These are phyloP conservation scores for Dendrobium catenatum DNA, from an alignment of 106 monocot species.

Conservation along the genomic window DNA sequence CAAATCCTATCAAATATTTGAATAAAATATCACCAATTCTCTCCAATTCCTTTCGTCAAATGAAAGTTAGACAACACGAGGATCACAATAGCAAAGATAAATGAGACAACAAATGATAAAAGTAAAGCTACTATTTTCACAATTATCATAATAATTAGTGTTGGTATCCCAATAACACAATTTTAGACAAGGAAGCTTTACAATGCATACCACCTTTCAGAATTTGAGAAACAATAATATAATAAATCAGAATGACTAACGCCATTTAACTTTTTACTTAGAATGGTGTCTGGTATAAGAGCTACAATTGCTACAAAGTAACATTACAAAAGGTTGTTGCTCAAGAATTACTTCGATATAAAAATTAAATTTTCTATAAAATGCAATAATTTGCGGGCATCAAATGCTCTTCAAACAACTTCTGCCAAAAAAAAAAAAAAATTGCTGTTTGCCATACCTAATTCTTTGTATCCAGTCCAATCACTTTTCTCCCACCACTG, in stretches of 20 bases:
- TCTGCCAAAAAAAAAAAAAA: background rate
- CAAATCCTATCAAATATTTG: too few species aligned
- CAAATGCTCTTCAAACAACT: background rate
- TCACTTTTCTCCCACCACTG: slow-evolving; percentile 99
- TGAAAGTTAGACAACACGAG: background rate
- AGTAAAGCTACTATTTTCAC: background rate
- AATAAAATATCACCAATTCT: too few species aligned
- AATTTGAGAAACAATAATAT: background rate
- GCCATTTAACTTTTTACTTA: background rate
- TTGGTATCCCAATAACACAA: background rate
- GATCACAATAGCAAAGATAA: background rate
- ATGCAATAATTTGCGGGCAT: background rate
- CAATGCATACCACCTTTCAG: background rate
- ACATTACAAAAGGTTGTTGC: background rate
- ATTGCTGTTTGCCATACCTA: slow-evolving; percentile 49
- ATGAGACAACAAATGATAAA: background rate
- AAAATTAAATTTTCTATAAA: background rate
- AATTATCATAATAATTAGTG: background rate
- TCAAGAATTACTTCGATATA: background rate
- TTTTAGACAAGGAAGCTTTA: background rate
- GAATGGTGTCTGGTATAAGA: background rate
- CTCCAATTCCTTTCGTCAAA: too few species aligned
- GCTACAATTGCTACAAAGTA: background rate
- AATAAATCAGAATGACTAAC: background rate
- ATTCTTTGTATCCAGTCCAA: slow-evolving; percentile 98